Evolutionary conservation across 305 asterid genomes (phyloP).

Genomic region (Solanum chacoense): DNA sequence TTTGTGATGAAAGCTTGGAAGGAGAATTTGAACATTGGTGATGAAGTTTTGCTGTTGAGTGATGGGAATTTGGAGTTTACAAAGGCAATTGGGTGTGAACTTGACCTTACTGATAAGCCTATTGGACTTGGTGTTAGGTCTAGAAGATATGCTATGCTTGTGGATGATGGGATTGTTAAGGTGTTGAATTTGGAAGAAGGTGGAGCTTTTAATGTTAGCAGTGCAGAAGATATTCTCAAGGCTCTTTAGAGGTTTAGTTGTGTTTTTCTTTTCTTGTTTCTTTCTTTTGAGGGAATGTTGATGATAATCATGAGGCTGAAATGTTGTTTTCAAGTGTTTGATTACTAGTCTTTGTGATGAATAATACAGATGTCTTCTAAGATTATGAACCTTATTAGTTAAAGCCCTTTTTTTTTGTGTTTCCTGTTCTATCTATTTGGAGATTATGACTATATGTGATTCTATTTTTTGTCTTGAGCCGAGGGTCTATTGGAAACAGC

Average conservation of each 20-base stretch:
- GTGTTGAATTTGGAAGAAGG: constrained; percentile 88
- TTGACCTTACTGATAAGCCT: constrained; percentile 89
- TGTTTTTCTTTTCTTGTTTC: background rate
- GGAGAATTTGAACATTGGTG: constrained; percentile 49
- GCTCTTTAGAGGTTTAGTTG: constrained; percentile 26
- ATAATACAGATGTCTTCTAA: background rate
- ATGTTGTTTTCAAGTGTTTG: background rate
- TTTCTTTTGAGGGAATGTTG: background rate
- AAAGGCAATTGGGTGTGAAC: constrained; percentile 69
- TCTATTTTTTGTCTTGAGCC: background rate
- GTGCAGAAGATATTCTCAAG: constrained; percentile 91
- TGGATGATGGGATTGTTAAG: constrained; percentile 82
- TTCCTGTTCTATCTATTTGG: background rate
- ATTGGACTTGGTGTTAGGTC: constrained; percentile 87
- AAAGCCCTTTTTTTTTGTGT: background rate
- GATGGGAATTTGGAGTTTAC: constrained; percentile 83
- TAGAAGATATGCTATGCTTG: constrained; percentile 82
- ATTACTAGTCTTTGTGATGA: background rate
- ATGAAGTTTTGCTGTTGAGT: constrained; percentile 69
- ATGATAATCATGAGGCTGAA: background rate
- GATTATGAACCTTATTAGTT: background rate
- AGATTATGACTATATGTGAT: background rate
- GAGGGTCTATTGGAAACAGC: background rate
- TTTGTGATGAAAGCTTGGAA: constrained; percentile 98
- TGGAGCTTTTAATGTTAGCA: constrained; percentile 88